Conservation (phyloP, 2,329 filamentous ascomycete species). For the Aspergillus neotritici region DNA sequence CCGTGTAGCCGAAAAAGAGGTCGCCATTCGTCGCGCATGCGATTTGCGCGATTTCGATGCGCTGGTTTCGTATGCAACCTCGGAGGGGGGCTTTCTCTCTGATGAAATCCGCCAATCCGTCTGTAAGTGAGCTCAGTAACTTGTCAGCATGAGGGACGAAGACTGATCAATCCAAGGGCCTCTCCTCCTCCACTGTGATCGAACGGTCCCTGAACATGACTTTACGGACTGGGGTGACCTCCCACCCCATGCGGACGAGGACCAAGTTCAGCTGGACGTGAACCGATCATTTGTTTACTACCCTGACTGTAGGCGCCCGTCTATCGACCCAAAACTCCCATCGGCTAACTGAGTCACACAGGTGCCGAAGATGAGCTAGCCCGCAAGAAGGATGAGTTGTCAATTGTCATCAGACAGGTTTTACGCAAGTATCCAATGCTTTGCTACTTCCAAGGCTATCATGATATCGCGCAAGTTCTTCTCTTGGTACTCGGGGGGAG, state of each 20-base stretch:
- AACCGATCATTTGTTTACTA: constrained; percentile 98
- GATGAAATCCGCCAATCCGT: constrained; percentile 65
- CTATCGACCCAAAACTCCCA: background rate
- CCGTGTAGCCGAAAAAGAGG: constrained; percentile 34
- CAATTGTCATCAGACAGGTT: constrained; percentile 70
- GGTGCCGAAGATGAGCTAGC: constrained; percentile 65
- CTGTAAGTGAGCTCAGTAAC: constrained; percentile 55
- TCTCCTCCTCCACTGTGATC: constrained; percentile 42
- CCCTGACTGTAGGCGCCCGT: constrained; percentile 59
- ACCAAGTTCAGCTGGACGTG: constrained; percentile 87
- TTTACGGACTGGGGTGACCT: constrained; percentile 54
- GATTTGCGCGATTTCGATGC: constrained; percentile 50
- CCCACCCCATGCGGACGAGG: constrained; percentile 75
- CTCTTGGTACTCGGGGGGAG: constrained; percentile 71
- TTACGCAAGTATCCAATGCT: constrained; percentile 76
- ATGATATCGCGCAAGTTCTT: constrained; percentile 96
- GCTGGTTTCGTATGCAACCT: constrained; percentile 56
- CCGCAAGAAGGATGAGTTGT: constrained; percentile 68
- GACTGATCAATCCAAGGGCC: constrained; percentile 37
- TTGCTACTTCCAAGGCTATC: constrained; percentile 96
- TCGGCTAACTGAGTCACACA: constrained; percentile 28
- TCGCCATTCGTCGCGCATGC: constrained; percentile 56
- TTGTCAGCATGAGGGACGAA: background rate
- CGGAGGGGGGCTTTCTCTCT: constrained; percentile 60
- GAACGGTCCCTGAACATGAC: constrained; percentile 9